Conservation (phyloP, 805 yeast species). For the Kockiozyma suomiensis region DNA sequence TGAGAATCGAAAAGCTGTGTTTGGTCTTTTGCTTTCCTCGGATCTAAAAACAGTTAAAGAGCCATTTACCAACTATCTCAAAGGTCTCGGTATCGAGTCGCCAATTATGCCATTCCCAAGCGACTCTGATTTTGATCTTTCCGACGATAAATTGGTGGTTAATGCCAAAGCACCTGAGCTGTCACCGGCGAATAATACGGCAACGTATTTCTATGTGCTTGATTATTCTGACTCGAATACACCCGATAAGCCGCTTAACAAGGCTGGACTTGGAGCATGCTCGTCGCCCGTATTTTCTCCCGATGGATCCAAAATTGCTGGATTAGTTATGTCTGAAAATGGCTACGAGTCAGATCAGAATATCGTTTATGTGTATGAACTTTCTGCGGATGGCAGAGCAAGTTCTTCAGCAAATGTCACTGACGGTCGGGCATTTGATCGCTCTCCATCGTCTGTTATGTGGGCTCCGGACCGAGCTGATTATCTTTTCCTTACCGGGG, state of each 20-base stretch:
- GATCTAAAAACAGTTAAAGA: conserved; percentile 15
- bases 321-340: conserved; percentile 31
- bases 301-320: conserved; percentile 34
- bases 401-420: conserved; percentile 14
- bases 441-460: conserved; percentile 28
- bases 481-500: conserved; percentile 25
- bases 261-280: conserved; percentile 34
- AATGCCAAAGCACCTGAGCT: conserved; percentile 36
- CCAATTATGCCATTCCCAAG: conserved; percentile 34
- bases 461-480: conserved; percentile 27
- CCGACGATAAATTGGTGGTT: conserved; percentile 29
- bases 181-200: conserved; percentile 36
- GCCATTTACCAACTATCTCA: conserved; percentile 27
- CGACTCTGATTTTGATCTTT: conserved; percentile 30
- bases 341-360: conserved; percentile 37
- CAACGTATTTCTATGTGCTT: conserved; percentile 35
- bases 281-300: conserved; percentile 36
- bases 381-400: conserved; percentile 18
- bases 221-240: conserved; percentile 21
- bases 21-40: conserved; percentile 26
- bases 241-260: conserved; percentile 20
- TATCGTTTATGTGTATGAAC: conserved; percentile 31
- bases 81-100: conserved; percentile 26
- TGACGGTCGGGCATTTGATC: conserved; percentile 21
- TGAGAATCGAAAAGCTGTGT: conserved; percentile 28